Base-by-base conservation (phyloP, 108 stramenopile species). In the Heterococcus sp. region DNA sequence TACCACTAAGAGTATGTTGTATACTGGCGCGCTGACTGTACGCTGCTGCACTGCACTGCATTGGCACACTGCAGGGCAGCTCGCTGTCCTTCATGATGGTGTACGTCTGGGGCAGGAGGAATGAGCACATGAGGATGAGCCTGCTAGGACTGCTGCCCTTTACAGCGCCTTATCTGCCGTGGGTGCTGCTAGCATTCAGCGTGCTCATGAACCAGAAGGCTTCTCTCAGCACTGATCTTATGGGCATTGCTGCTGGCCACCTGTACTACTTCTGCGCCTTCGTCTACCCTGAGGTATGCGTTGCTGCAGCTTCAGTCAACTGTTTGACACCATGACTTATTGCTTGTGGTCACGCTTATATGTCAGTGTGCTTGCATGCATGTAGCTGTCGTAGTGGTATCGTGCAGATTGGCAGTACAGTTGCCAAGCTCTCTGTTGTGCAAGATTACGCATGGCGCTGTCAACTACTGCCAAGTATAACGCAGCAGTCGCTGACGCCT, bases 31-130 rank as follows among this genome's bases (percentile, higher is more conserved):
- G n/a, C n/a, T n/a, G n/a, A n/a, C n/a, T n/a, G n/a, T n/a, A n/a
- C n/a, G n/a, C n/a, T n/a, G n/a, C n/a, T n/a, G n/a, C n/a, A 0
- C 68, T 95, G 4, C 91, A 92, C 46, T 98, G 96, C 76, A 78
- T 98, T 38, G n/a, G n/a, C n/a, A n/a, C n/a, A n/a, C n/a, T n/a
- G n/a, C n/a, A n/a, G n/a, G 96, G 96, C 38, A 89, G 89, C 77
- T 92, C 95, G 0, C 88, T 99, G 37, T 92, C 96, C 2, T 98
- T 98, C 83, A 96, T 96, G 95, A 98, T 99, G 95, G 90, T 95
- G 0, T 97, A 99, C 79, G 93, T 98, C 3, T 99, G 95, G 96
- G 87, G 87, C 11, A 69, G 78, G 78, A 73, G 78, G 70, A 84
- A 84, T 64, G 83, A 84, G 66, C 83, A 84, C 65, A 90, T 96